Evolutionary conservation across 192 early-diverging fungal genomes (phyloP).

Genomic region (Blastocladiella britannica): DNA sequence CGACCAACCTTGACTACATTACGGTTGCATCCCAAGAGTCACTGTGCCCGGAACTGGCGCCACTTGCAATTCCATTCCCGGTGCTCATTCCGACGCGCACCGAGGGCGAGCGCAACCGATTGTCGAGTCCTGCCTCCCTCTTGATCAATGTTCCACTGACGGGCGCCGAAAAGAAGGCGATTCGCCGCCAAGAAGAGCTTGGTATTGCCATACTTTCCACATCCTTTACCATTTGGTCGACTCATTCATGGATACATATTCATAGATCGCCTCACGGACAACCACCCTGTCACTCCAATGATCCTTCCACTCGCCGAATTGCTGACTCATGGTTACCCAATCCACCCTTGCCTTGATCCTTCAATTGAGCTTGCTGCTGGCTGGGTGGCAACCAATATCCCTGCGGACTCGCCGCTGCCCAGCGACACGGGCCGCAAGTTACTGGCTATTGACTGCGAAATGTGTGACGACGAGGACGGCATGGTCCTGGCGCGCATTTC

Average conservation of each 20-base stretch:
- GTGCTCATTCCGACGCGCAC: conserved; percentile 14
- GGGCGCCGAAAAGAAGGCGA: conserved; percentile 11
- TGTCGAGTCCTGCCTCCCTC: conserved; percentile 15
- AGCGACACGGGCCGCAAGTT: conserved; percentile 3
- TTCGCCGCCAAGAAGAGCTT: conserved; percentile 10
- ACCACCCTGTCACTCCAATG: conserved; percentile 17
- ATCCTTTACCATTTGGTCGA: neutral
- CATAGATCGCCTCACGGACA: conserved; percentile 13
- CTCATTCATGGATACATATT: neutral
- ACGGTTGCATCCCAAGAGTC: neutral
- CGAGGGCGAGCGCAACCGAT: conserved; percentile 11
- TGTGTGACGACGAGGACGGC: conserved; percentile 19
- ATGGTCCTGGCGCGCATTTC: conserved; percentile 28
- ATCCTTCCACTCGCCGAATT: conserved; percentile 18
- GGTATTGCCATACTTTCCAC: conserved; percentile 4
- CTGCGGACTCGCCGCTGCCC: conserved; percentile 3
- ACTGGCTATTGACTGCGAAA: conserved; percentile 40
- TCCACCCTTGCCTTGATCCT: conserved; percentile 4
- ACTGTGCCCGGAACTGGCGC: conserved; percentile 6
- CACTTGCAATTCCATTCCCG: conserved; percentile 8
- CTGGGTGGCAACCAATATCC: conserved; percentile 23
- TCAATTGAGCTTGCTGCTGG: conserved; percentile 8
- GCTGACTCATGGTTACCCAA: conserved; percentile 17
- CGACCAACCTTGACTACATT: conserved; percentile 6
- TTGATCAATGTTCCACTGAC: conserved; percentile 20